phyloP scores from a whole-genome alignment of 2,329 filamentous ascomycete genomes.

The Colletotrichum gloeosporioides region DNA sequence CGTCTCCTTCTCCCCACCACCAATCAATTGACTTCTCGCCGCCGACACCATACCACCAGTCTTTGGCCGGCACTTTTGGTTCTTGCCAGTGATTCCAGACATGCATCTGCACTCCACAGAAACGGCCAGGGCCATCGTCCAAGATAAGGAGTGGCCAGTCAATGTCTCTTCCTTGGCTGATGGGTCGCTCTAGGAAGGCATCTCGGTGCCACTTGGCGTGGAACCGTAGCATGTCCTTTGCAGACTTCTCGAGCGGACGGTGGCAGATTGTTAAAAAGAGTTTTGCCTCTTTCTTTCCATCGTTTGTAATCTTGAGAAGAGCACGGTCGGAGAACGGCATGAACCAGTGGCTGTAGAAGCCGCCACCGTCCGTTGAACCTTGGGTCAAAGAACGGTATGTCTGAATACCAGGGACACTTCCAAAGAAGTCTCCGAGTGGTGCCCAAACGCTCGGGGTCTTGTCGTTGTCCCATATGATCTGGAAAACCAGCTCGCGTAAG shows the following conservation, averaged over 20 bases:
- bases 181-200: conserved; percentile 5
- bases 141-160: conserved; percentile 14
- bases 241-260: not conserved
- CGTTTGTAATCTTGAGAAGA: conserved; percentile 4
- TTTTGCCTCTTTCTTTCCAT: conserved; percentile 8
- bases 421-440: conserved; percentile 13
- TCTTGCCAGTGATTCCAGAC: conserved; percentile 15
- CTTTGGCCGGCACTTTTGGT: not conserved
- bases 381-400: conserved; percentile 8
- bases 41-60: conserved; percentile 18
- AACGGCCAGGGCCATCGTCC: conserved; percentile 1
- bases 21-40: conserved; percentile 15
- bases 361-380: conserved; percentile 15
- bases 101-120: conserved; percentile 18
- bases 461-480: conserved; percentile 11
- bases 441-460: conserved; percentile 12
- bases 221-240: not conserved
- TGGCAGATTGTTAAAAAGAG: conserved; percentile 5
- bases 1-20: conserved; percentile 19
- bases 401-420: conserved; percentile 14
- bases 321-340: conserved; percentile 17
- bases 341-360: conserved; percentile 17
- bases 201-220: conserved; percentile 17
- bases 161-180: conserved; percentile 1
- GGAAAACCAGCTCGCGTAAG: conserved; percentile 5